phyloP scores from a whole-genome alignment of 1,139 yeast genomes.

The Debaryomyces psychrophilus region DNA sequence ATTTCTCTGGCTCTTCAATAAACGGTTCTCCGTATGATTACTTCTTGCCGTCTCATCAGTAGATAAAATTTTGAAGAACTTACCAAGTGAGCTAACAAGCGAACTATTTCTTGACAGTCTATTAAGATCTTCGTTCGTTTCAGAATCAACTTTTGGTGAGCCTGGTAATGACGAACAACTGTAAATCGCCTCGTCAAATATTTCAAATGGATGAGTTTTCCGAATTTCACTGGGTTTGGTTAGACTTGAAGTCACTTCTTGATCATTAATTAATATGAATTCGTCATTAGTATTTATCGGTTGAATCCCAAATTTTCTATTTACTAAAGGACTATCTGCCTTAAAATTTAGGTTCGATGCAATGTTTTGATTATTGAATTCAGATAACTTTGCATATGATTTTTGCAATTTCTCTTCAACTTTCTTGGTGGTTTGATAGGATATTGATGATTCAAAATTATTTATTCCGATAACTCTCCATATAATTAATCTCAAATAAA shows the following conservation, averaged over 20 bases:
- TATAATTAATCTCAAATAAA: conserved; percentile 64
- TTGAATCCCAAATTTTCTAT: conserved; percentile 51
- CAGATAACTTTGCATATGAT: conserved; percentile 26
- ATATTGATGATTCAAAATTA: conserved; percentile 40
- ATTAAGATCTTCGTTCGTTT: conserved; percentile 15
- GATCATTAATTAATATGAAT: conserved; percentile 23
- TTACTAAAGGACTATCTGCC: conserved; percentile 56
- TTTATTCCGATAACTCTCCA: conserved; percentile 67
- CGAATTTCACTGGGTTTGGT: conserved; percentile 38
- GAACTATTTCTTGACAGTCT: conserved; percentile 29
- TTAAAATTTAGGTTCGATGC: conserved; percentile 26
- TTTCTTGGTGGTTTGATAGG: conserved; percentile 34
- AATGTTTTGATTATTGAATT: conserved; percentile 10
- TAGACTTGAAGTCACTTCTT: conserved; percentile 14
- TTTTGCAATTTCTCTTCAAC: conserved; percentile 34
- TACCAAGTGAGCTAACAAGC: conserved; percentile 41
- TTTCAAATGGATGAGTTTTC: conserved; percentile 68
- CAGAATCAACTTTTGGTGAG: conserved; percentile 16
- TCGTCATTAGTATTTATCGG: conserved; percentile 38
- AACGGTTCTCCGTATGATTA: conserved; percentile 7
- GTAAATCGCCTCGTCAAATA: conserved; percentile 77
- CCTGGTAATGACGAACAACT: conserved; percentile 48
- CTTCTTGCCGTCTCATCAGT: conserved; percentile 29
- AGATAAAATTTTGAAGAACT: conserved; percentile 39
- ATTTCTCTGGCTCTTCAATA: conserved; percentile 24